Conservation (phyloP, 2,329 filamentous ascomycete genomes). For the Zymoseptoria tritici region DNA sequence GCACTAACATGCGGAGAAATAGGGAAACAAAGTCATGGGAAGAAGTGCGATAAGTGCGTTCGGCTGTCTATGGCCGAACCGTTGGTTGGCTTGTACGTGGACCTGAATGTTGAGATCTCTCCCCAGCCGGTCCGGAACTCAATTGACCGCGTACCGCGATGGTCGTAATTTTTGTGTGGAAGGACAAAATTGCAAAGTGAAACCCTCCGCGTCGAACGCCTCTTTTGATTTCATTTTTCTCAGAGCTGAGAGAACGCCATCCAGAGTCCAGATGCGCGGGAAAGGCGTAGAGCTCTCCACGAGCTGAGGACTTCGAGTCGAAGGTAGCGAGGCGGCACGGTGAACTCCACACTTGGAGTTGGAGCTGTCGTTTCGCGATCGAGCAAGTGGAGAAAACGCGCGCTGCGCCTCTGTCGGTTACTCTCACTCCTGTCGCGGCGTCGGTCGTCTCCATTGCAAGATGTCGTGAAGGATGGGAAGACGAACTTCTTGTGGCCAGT, state of each 20-base stretch:
- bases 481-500: background rate
- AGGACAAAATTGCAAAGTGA: too few species aligned
- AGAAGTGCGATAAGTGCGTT: background rate
- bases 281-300: background rate
- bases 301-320: background rate
- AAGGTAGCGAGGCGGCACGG: background rate
- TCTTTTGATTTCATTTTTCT: background rate
- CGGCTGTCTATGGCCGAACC: background rate
- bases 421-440: background rate
- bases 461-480: background rate
- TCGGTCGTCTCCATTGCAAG: background rate
- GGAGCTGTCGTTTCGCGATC: background rate
- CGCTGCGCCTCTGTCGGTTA: background rate
- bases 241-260: background rate
- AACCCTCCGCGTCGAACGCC: too few species aligned
- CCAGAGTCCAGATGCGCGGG: background rate
- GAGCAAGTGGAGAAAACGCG: background rate
- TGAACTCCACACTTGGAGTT: background rate
- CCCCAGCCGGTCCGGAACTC: background rate
- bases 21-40: background rate
- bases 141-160: background rate
- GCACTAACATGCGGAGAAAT: background rate
- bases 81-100: background rate
- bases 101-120: background rate
- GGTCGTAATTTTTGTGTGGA: background rate